Evolutionary conservation across 108 stramenopile species (phyloP).

Genomic region (Phaeodactylum tricornutum): DNA sequence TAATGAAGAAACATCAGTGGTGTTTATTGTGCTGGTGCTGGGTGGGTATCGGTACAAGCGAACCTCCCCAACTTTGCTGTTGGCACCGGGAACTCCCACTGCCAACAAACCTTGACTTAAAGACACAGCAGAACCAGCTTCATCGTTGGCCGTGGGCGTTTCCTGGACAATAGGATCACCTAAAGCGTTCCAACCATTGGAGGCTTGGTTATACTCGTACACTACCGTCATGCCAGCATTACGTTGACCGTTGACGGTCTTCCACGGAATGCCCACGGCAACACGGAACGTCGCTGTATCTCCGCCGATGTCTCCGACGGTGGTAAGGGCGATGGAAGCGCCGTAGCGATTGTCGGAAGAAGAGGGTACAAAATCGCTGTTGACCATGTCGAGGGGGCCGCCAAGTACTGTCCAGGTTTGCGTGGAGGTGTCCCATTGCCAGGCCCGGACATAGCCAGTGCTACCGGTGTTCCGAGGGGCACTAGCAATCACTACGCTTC

Average conservation of each 20-base stretch:
- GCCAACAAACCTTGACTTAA: constrained; percentile 12
- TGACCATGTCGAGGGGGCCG: constrained; percentile 15
- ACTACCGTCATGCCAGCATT: constrained; percentile 24
- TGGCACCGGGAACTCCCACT: constrained; percentile 17
- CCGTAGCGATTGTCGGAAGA: constrained; percentile 31
- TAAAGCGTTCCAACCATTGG: constrained; percentile 13
- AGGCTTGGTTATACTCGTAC: constrained; percentile 16
- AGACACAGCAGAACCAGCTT: constrained; percentile 12
- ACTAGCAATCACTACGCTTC: constrained; percentile 27
- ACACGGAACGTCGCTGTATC: constrained; percentile 11
- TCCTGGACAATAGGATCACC: constrained; percentile 6
- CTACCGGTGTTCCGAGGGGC: constrained; percentile 33
- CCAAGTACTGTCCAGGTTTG: constrained; percentile 18
- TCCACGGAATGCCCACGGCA: constrained; percentile 38
- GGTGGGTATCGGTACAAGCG: not conserved
- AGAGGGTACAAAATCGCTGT: constrained; percentile 9
- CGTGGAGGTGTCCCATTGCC: not conserved
- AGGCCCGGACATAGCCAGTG: constrained; percentile 55
- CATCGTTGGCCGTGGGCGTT: not conserved
- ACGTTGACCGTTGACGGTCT: not conserved
- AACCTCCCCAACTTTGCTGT: not conserved
- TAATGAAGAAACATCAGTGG: no score
- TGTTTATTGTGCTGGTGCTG: no score
- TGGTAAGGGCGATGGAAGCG: constrained; percentile 10
- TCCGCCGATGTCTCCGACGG: not conserved